phyloP scores from a whole-genome alignment of 805 yeast genomes.

The Ogataea corticis region DNA sequence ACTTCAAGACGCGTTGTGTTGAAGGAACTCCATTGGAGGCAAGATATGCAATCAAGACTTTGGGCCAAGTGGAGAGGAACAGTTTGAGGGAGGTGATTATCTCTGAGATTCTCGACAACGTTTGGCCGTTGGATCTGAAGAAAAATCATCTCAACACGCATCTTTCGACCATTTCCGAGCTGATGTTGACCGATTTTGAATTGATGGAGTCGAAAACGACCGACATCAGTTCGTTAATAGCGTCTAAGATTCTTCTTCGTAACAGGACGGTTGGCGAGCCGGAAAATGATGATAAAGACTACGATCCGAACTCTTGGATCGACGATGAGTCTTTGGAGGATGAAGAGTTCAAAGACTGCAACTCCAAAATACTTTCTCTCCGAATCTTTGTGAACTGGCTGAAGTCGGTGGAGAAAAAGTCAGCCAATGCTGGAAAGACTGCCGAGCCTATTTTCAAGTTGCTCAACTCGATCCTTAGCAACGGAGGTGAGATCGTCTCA shows the following conservation, averaged over 20 bases:
- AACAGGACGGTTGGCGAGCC: slow-evolving; percentile 42
- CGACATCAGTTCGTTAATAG: slow-evolving; percentile 58
- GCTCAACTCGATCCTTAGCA: slow-evolving; percentile 63
- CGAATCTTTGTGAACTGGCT: slow-evolving; percentile 62
- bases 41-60: slow-evolving; percentile 59
- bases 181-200: slow-evolving; percentile 49
- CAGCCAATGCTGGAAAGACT: slow-evolving; percentile 41
- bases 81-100: slow-evolving; percentile 39
- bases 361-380: slow-evolving; percentile 41
- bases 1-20: slow-evolving; percentile 46
- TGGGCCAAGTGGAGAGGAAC: slow-evolving; percentile 45
- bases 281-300: slow-evolving; percentile 50
- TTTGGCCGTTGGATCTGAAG: slow-evolving; percentile 52
- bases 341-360: slow-evolving; percentile 16
- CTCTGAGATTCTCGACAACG: slow-evolving; percentile 38
- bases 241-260: slow-evolving; percentile 59
- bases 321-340: slow-evolving; percentile 23
- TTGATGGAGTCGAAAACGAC: slow-evolving; percentile 50
- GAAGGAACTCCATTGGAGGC: slow-evolving; percentile 63
- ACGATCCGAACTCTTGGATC: slow-evolving; percentile 29
- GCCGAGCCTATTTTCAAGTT: slow-evolving; percentile 69
- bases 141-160: slow-evolving; percentile 49
- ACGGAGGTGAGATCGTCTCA: slow-evolving; percentile 74
- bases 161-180: slow-evolving; percentile 59
- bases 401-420: slow-evolving; percentile 30